Conservation (phyloP, 345 rosid genomes). For the Nasturtium officinale region DNA sequence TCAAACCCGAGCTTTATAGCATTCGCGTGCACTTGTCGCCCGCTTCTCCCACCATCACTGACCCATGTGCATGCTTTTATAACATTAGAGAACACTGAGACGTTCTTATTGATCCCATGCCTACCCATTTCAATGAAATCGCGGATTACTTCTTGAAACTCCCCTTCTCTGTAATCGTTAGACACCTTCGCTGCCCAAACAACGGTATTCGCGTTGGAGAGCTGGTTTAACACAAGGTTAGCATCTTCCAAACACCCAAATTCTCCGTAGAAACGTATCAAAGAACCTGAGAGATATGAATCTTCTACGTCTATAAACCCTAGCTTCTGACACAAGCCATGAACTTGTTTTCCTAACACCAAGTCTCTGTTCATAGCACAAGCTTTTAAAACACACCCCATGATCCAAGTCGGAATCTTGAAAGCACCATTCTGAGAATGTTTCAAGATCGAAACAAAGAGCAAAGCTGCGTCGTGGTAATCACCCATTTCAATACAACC, state of each 20-base stretch:
- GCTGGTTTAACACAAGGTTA: conserved; percentile 46
- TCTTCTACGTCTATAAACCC: conserved; percentile 43
- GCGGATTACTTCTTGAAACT: conserved; percentile 46
- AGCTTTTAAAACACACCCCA: conserved; percentile 54
- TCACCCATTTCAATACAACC: conserved; percentile 49
- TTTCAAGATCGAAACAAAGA: conserved; percentile 55
- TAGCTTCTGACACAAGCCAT: conserved; percentile 59
- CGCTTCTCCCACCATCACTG: conserved; percentile 54
- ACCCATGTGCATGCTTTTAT: conserved; percentile 60
- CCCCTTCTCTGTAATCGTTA: conserved; percentile 55
- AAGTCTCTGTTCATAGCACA: conserved; percentile 52
- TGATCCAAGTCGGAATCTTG: conserved; percentile 51
- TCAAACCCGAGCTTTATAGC: conserved; percentile 63
- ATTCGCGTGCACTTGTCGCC: conserved; percentile 61
- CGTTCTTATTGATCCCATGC: conserved; percentile 47
- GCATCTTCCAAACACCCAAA: conserved; percentile 51
- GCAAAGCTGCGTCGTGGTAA: conserved; percentile 46
- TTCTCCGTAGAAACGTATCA: conserved; percentile 63
- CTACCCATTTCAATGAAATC: conserved; percentile 59
- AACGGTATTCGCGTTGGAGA: conserved; percentile 36
- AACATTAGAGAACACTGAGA: conserved; percentile 50
- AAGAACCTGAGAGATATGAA: conserved; percentile 44
- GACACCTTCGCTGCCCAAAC: conserved; percentile 63
- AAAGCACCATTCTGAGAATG: conserved; percentile 8
- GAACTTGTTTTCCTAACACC: conserved; percentile 69